Conservation (phyloP, 495 filamentous ascomycete genomes). For the Hyaloscypha hepaticicola region DNA sequence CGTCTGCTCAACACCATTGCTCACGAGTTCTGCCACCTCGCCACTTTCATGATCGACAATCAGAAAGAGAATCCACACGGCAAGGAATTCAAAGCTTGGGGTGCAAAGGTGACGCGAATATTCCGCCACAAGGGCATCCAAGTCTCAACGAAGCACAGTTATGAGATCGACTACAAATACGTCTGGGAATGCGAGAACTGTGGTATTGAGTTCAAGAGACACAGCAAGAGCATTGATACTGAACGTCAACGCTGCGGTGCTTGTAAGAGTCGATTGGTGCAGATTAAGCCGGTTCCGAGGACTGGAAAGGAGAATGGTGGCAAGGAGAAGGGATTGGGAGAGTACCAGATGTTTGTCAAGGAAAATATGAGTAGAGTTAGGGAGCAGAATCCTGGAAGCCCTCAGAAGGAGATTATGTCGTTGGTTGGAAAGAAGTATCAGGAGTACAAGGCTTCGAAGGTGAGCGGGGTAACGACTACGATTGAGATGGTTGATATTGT, state of each 20-base stretch:
- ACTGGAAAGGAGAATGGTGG: slow-evolving; percentile 32
- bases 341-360: slow-evolving; percentile 69
- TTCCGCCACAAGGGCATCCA: slow-evolving; percentile 57
- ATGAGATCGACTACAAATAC: slow-evolving; percentile 88
- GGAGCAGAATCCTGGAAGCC: slow-evolving; percentile 47
- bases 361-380: slow-evolving; percentile 58
- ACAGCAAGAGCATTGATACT: slow-evolving; percentile 79
- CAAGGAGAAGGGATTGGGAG: slow-evolving; percentile 35
- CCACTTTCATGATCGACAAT: slow-evolving; percentile 77
- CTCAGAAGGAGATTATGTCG: slow-evolving; percentile 66
- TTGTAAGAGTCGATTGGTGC: slow-evolving; percentile 66
- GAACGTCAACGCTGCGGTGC: slow-evolving; percentile 62
- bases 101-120: slow-evolving; percentile 31
- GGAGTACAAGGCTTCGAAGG: slow-evolving; percentile 36
- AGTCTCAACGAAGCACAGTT: slow-evolving; percentile 84
- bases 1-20: slow-evolving; percentile 83
- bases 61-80: slow-evolving; percentile 75
- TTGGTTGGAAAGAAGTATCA: slow-evolving; percentile 52
- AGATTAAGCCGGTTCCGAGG: slow-evolving; percentile 76
- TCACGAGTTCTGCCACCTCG: slow-evolving; percentile 94
- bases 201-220: slow-evolving; percentile 65
- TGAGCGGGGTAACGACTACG: not conserved
- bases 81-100: slow-evolving; percentile 77
- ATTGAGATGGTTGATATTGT: slow-evolving; percentile 16
- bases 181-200: slow-evolving; percentile 79